phyloP scores from a whole-genome alignment of 2,329 filamentous ascomycete genomes.

The Samsoniella hepiali region DNA sequence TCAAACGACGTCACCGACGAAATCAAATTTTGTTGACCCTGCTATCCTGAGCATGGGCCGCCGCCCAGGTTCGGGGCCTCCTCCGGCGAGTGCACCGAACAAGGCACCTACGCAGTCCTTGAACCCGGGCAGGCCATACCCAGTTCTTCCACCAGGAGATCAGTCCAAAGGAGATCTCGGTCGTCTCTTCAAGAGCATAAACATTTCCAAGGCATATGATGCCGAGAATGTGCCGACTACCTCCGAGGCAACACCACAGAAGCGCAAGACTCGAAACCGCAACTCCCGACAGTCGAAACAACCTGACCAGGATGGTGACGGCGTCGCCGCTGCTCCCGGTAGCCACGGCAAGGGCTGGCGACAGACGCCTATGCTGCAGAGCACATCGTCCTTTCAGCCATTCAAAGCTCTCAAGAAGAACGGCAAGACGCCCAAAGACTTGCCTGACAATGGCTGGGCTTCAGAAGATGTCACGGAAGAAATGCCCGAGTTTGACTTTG shows the following conservation, averaged over 20 bases:
- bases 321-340: conserved; percentile 25
- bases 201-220: conserved; percentile 23
- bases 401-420: conserved; percentile 59
- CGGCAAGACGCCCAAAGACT: conserved; percentile 42
- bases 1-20: conserved; percentile 33
- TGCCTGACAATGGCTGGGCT: conserved; percentile 77
- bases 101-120: conserved; percentile 30
- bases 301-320: conserved; percentile 26
- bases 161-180: conserved; percentile 8
- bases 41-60: conserved; percentile 71
- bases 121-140: conserved; percentile 22
- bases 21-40: conserved; percentile 70
- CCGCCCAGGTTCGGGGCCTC: conserved; percentile 33
- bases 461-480: conserved; percentile 96
- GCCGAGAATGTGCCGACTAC: conserved; percentile 22
- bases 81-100: conserved; percentile 25
- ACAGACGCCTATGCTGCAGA: conserved; percentile 58
- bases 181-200: conserved; percentile 24
- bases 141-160: neutral
- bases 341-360: conserved; percentile 54
- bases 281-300: conserved; percentile 33
- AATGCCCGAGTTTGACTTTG: conserved; percentile 92
- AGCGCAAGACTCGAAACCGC: conserved; percentile 33
- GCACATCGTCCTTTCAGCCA: conserved; percentile 60
- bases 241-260: conserved; percentile 28